phyloP scores from a whole-genome alignment of 371 early-diverging fungal genomes.

The Zychaea mexicana region DNA sequence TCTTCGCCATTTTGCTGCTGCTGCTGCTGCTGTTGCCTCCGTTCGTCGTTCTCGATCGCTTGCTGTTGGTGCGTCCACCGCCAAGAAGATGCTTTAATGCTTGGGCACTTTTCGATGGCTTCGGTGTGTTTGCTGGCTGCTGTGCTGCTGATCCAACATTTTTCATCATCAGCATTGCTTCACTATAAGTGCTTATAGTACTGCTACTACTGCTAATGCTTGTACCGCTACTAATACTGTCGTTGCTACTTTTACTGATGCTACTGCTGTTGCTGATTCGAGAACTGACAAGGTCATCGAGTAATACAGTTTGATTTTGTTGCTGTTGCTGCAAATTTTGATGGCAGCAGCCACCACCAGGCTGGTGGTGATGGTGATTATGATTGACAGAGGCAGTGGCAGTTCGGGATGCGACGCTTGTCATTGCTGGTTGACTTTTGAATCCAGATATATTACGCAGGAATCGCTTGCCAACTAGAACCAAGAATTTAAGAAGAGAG shows the following conservation, averaged over 20 bases:
- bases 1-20: too few species aligned
- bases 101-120: constrained; percentile 7
- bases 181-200: background rate
- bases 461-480: constrained; percentile 12
- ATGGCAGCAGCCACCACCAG: background rate
- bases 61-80: background rate
- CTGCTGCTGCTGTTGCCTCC: background rate
- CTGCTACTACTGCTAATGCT: background rate
- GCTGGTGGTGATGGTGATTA: background rate
- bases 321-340: background rate
- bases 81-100: constrained; percentile 7
- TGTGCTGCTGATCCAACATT: too few species aligned
- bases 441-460: constrained; percentile 15
- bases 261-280: background rate
- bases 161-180: background rate
- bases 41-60: background rate
- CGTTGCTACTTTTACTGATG: too few species aligned
- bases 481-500: background rate
- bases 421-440: constrained; percentile 16
- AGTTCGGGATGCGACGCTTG: constrained; percentile 8
- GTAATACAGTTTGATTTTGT: background rate
- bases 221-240: too few species aligned
- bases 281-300: background rate
- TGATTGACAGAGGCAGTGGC: background rate
- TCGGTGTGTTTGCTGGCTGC: background rate